phyloP scores from a whole-genome alignment of 805 yeast species.

The Maudiozyma serrabonitensis region DNA sequence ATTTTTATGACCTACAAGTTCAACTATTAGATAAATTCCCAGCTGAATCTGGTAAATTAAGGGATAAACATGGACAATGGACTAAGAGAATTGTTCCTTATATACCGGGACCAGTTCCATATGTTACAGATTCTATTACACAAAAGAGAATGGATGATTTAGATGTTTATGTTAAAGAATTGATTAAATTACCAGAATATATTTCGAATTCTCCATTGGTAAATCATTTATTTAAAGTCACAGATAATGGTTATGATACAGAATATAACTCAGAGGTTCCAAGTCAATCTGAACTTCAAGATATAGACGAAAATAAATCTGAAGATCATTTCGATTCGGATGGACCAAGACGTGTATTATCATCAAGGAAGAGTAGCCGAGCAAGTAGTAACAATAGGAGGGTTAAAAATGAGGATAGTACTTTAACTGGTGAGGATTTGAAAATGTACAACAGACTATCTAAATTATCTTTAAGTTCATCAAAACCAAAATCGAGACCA shows the following conservation, averaged over 20 bases:
- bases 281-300: neutral
- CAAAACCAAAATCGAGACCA: slow-evolving; percentile 22
- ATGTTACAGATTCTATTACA: slow-evolving; percentile 70
- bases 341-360: neutral
- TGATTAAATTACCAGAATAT: slow-evolving; percentile 65
- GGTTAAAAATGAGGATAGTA: slow-evolving; percentile 6
- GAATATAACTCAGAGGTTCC: slow-evolving; percentile 9
- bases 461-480: slow-evolving; percentile 15
- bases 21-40: slow-evolving; percentile 76
- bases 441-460: slow-evolving; percentile 21
- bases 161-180: slow-evolving; percentile 45
- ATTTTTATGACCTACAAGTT: slow-evolving; percentile 89
- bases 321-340: neutral
- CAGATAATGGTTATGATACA: slow-evolving; percentile 27
- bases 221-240: slow-evolving; percentile 55
- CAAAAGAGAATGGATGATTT: slow-evolving; percentile 45
- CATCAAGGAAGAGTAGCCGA: neutral
- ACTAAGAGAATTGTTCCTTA: slow-evolving; percentile 76
- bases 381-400: slow-evolving; percentile 1
- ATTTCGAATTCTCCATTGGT: slow-evolving; percentile 65
- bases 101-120: slow-evolving; percentile 92
- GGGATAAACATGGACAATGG: slow-evolving; percentile 43
- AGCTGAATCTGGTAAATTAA: slow-evolving; percentile 73
- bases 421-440: slow-evolving; percentile 27
- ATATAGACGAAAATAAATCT: neutral